Evolutionary conservation across 73 alveolate genomes (phyloP), one percentile per base, ranked within the genome.

Genomic region (Uronychia setigera): DNA sequence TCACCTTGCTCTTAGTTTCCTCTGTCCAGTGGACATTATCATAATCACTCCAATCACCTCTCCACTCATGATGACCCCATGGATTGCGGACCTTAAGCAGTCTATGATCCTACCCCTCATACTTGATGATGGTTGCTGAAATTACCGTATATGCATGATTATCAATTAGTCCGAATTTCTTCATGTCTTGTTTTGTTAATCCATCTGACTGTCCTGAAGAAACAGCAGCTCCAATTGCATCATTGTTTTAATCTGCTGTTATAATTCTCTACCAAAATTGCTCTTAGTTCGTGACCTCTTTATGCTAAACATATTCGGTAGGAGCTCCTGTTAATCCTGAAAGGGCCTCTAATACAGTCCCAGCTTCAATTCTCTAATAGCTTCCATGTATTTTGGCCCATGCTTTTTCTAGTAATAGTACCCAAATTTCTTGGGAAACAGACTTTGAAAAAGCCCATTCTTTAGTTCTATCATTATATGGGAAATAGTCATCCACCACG

Each of bases 381-480:
- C 95, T 88, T 29, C 99, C 99, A 92, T 91, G 94, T 1, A 95
- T 85, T 84, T 96, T 97, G 1, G 99, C 99, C 98, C 98, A 96
- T 0, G 99, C 99, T 76, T 97, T 97, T 82, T 96, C 99, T 31
- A 97, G 32, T 35, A 96, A 59, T 76, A 97, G 76, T 5, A 97
- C 99, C 99, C 99, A 97, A 32, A 97, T 87, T 85, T 97, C 99
- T 82, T 90, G 93, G 35, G 91, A 97, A 33, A 87, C 91, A 29
- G 97, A 90, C 74, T 97, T 93, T 32, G 98, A 92, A 88, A 97
- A 97, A 19, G 99, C 99, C 91, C 98, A 97, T 58, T 94, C 90
- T 29, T 83, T 82, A 32, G 88, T 84, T 79, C 88, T 90, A 30
- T 92, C 90, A 33, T 87, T 80, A 91, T 81, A 94, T 11, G 99